Base-by-base conservation (phyloP, 306 rosid genomes). In the Neltuma alba region DNA sequence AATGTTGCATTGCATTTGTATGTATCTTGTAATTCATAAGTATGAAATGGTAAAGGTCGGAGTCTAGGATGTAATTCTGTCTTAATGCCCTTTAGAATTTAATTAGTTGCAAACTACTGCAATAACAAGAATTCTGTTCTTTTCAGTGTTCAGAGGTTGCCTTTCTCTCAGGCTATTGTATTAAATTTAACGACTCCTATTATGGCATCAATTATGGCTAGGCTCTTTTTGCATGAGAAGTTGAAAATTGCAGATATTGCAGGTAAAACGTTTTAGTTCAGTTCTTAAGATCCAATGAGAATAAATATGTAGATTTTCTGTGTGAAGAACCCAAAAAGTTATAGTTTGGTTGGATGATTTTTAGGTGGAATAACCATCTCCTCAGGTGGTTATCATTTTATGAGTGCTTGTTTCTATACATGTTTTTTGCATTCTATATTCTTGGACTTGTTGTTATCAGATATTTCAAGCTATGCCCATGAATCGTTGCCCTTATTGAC, bases 81-180 rank as follows among this genome's bases (percentile, higher is more conserved):
- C 18, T 37, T 5, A 13, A 30, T 23, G 40, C 45, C 66, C 42
- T 74, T 68, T 37, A 42, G 62, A 47, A 66, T 8, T 70, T 82
- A 6, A 7, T 52, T 7, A 52, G 58, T 7, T 52, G 58, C 27
- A 20, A 38, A 47, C 60, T 69, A 42, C 68, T 48, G 60, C 77
- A 45, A 42, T 81, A 65, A 86, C 81, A 33, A 34, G 14, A 85
- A 52, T 20, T 71, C 27, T 74, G 5, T 75, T 57, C 23, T 18
- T 76, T 91, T 85, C 97, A 91, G 97, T 90, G 84, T 88, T 84
- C 96, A 86, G 65, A 86, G 85, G 82, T 74, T 92, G 82, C 90
- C 94, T 76, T 87, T 79, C 23, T 70, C 91, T 87, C 89, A 91
- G 87, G 92, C 96, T 77, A 57, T 81, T 85, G 88, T 89, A 77